These are phyloP conservation scores for Microdochium trichocladiopsis DNA, from an alignment of 2,329 filamentous ascomycete genomes.

Conservation along the genomic window DNA sequence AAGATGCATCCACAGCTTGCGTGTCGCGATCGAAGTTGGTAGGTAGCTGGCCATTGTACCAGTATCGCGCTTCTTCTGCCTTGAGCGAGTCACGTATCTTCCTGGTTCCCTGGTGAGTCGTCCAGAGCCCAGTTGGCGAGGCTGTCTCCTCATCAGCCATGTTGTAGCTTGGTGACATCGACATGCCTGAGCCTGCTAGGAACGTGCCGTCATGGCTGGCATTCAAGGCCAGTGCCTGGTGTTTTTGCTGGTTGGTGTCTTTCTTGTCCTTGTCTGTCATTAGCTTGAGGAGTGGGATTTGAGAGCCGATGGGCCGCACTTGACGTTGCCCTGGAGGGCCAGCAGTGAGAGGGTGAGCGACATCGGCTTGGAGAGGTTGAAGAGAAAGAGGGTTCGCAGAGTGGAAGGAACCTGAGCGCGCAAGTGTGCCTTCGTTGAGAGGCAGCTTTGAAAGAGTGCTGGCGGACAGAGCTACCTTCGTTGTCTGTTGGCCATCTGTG, in stretches of 20 bases:
- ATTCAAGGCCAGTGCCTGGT: too few species aligned
- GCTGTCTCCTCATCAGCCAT: conserved; percentile 13
- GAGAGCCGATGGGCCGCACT: conserved; percentile 31
- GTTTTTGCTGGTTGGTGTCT: conserved; percentile 3
- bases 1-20: conserved; percentile 10
- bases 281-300: background rate
- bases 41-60: conserved; percentile 23
- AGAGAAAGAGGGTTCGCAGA: conserved; percentile 10
- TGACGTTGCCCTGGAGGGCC: conserved; percentile 48
- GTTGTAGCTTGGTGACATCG: conserved; percentile 9
- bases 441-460: conserved; percentile 1
- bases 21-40: conserved; percentile 15
- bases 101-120: conserved; percentile 3
- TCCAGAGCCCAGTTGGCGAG: conserved; percentile 5
- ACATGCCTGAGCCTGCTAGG: too few species aligned
- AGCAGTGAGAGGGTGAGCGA: conserved; percentile 43
- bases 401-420: conserved; percentile 7
- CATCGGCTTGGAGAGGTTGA: conserved; percentile 23
- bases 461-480: background rate
- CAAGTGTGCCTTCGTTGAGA: conserved; percentile 3
- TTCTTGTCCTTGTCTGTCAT: background rate
- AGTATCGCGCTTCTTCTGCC: conserved; percentile 15
- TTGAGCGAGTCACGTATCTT: conserved; percentile 13
- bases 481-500: background rate
- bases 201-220: too few species aligned